Percentiles rank a stretch among this genome's conserved stretches.
These are phyloP conservation scores for Clavispora carvajalis DNA, from an alignment of 805 yeast species.

Conservation along the genomic window DNA sequence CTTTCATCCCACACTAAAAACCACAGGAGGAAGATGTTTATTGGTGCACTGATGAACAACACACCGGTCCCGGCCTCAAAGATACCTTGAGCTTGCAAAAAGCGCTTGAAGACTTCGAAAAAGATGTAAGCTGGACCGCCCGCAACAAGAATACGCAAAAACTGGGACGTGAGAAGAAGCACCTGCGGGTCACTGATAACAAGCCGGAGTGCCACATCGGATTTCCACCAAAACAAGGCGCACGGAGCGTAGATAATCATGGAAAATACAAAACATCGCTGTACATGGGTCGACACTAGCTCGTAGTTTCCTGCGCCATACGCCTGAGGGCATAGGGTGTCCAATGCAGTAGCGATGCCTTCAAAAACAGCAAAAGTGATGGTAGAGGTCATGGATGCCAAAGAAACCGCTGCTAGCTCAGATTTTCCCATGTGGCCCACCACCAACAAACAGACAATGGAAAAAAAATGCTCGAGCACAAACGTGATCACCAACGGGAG, in stretches of 20 bases:
- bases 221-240: conserved; percentile 38
- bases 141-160: conserved; percentile 28
- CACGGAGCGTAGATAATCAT: conserved; percentile 33
- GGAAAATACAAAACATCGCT: conserved; percentile 32
- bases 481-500: conserved; percentile 39
- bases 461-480: conserved; percentile 39
- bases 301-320: conserved; percentile 40
- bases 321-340: conserved; percentile 42
- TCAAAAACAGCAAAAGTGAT: conserved; percentile 41
- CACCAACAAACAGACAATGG: conserved; percentile 37
- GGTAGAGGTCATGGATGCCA: conserved; percentile 41
- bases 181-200: conserved; percentile 33
- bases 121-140: conserved; percentile 43
- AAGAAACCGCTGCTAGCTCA: conserved; percentile 42
- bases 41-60: conserved; percentile 36
- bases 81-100: conserved; percentile 43
- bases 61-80: conserved; percentile 45
- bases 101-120: conserved; percentile 38
- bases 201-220: conserved; percentile 21
- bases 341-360: conserved; percentile 43
- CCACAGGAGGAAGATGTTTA: conserved; percentile 36
- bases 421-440: conserved; percentile 42
- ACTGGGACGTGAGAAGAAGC: conserved; percentile 27
- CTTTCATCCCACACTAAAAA: conserved; percentile 38
- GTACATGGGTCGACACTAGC: conserved; percentile 33